Evolutionary conservation across 164 flowering plant species (phyloP).

Genomic region (Piper betle): DNA sequence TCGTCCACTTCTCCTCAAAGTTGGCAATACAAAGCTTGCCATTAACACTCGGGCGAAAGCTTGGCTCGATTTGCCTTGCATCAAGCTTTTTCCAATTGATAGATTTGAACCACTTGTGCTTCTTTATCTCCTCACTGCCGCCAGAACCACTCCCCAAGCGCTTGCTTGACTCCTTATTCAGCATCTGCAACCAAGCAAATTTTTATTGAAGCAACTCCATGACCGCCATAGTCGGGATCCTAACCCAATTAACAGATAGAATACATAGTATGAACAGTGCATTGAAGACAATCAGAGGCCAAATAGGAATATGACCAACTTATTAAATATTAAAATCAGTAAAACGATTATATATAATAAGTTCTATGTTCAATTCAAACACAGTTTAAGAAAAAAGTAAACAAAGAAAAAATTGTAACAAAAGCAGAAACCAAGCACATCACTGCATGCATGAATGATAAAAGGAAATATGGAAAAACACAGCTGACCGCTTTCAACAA

Average conservation of each 20-base stretch:
- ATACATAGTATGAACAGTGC: no score
- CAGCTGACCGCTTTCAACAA: conserved; percentile 65
- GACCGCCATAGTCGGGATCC: no score
- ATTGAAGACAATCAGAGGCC: no score
- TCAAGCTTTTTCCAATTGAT: conserved; percentile 87
- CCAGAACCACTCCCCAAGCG: conserved; percentile 65
- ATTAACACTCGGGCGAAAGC: conserved; percentile 69
- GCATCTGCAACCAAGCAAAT: conserved; percentile 28
- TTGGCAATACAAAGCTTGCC: conserved; percentile 70
- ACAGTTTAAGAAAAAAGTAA: background rate
- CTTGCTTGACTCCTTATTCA: conserved; percentile 65
- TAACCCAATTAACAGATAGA: no score
- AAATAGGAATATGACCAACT: no score
- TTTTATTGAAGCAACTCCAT: no score
- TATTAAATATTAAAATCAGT: no score
- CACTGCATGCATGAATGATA: background rate
- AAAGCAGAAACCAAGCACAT: background rate
- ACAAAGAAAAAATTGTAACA: background rate
- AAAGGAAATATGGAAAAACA: background rate
- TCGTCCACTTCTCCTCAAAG: conserved; percentile 74
- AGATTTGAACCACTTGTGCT: conserved; percentile 77
- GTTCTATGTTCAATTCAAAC: background rate
- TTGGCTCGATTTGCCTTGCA: conserved; percentile 53
- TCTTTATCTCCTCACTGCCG: conserved; percentile 68
- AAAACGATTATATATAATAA: no score